Percentiles rank a stretch among this genome's conserved stretches.
phyloP scores from a whole-genome alignment of 1,139 yeast species.

The Candida anutae region DNA sequence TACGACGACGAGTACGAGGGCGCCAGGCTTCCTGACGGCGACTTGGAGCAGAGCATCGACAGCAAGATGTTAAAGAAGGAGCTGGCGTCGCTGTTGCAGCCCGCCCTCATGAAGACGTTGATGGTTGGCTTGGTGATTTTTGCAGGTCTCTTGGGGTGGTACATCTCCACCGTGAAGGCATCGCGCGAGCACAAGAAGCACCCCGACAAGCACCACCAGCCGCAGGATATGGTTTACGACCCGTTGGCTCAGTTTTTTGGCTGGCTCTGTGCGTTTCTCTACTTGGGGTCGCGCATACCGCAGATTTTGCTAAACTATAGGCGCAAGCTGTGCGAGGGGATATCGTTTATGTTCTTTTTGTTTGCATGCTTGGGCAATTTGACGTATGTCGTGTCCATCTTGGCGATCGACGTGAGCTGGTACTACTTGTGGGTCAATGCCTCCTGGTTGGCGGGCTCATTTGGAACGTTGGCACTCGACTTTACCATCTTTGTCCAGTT shows the following conservation, averaged over 20 bases:
- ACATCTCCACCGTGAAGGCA: slow-evolving; percentile 48
- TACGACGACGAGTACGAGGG: slow-evolving; percentile 10
- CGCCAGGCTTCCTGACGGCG: no score
- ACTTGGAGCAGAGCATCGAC: slow-evolving; percentile 4
- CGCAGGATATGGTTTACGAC: slow-evolving; percentile 48
- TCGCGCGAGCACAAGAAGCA: slow-evolving; percentile 25
- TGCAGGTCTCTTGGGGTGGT: slow-evolving; percentile 86
- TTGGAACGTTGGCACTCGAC: slow-evolving; percentile 82
- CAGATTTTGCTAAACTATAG: slow-evolving; percentile 76
- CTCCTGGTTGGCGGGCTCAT: slow-evolving; percentile 88
- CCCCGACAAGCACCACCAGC: slow-evolving; percentile 20
- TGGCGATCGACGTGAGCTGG: slow-evolving; percentile 65
- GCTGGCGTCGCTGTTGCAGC: slow-evolving; percentile 12
- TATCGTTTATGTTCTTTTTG: slow-evolving; percentile 81
- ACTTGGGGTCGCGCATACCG: slow-evolving; percentile 84
- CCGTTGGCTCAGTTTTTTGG: slow-evolving; percentile 83
- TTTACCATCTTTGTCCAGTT: slow-evolving; percentile 82
- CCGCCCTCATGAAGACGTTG: slow-evolving; percentile 42
- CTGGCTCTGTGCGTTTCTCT: slow-evolving; percentile 81
- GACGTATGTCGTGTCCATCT: slow-evolving; percentile 79
- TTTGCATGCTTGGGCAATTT: slow-evolving; percentile 91
- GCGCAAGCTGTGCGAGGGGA: slow-evolving; percentile 88
- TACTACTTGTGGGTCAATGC: slow-evolving; percentile 71
- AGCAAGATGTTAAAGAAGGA: slow-evolving; percentile 4
- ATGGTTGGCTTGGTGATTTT: slow-evolving; percentile 64